These are phyloP conservation scores for Orbilia blumenaviensis DNA, from an alignment of 2,329 filamentous ascomycete genomes.

Conservation along the genomic window DNA sequence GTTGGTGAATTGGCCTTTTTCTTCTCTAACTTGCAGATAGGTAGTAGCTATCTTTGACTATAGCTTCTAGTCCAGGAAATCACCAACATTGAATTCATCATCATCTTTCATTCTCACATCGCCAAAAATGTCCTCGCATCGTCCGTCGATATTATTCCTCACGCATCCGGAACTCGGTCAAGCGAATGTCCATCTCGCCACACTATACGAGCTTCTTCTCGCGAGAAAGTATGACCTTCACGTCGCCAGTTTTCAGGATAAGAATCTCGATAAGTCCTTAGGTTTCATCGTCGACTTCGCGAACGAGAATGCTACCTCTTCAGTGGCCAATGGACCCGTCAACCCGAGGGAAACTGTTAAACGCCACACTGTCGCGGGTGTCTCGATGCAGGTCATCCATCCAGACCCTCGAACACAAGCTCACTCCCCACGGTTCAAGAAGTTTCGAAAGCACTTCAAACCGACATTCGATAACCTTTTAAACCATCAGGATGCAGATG, in stretches of 20 bases:
- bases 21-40: background rate
- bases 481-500: constrained; percentile 46
- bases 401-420: constrained; percentile 47
- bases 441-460: constrained; percentile 48
- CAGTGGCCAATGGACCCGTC: background rate
- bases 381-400: constrained; percentile 49
- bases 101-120: background rate
- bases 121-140: constrained; percentile 11
- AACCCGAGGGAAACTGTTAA: constrained; percentile 18
- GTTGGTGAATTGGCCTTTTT: background rate
- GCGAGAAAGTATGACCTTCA: constrained; percentile 48
- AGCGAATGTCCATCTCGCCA: constrained; percentile 53
- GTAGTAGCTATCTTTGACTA: background rate
- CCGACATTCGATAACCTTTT: constrained; percentile 38
- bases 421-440: constrained; percentile 38
- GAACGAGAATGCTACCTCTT: background rate
- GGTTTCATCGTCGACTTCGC: constrained; percentile 48
- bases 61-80: background rate
- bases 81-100: background rate
- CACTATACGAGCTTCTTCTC: constrained; percentile 46
- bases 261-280: constrained; percentile 41
- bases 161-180: constrained; percentile 55
- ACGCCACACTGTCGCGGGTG: constrained; percentile 34
- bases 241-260: constrained; percentile 49
- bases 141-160: constrained; percentile 51